Conservation (phyloP, 805 yeast genomes). For the Diddensiella transvaalensis region DNA sequence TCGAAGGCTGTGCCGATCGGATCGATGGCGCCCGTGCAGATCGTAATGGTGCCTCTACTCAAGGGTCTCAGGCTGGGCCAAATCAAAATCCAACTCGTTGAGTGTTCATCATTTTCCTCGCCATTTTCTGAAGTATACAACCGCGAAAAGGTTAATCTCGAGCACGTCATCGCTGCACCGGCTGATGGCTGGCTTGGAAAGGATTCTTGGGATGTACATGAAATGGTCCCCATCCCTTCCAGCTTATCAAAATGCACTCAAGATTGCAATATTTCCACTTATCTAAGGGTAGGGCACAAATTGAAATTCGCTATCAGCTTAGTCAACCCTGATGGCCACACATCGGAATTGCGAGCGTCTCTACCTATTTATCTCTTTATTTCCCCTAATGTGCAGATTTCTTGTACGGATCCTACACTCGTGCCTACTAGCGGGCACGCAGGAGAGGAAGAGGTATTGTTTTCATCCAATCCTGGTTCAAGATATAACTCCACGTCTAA, state of each 20-base stretch:
- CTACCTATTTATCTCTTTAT: conserved; percentile 75
- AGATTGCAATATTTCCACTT: conserved; percentile 69
- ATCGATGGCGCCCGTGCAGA: conserved; percentile 62
- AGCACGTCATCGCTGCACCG: conserved; percentile 43
- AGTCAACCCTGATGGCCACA: conserved; percentile 86
- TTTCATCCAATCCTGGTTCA: conserved; percentile 8
- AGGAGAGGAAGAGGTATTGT: conserved; percentile 11
- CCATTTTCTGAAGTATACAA: conserved; percentile 52
- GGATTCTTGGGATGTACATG: conserved; percentile 73
- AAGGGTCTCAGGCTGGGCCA: conserved; percentile 79
- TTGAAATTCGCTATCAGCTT: conserved; percentile 75
- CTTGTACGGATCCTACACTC: conserved; percentile 39
- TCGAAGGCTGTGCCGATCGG: conserved; percentile 90
- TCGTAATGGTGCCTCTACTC: conserved; percentile 70
- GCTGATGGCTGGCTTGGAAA: conserved; percentile 38
- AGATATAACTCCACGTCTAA: conserved; percentile 30
- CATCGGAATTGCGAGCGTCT: conserved; percentile 86
- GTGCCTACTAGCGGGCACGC: conserved; percentile 14
- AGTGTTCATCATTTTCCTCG: conserved; percentile 49
- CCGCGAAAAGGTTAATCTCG: conserved; percentile 61
- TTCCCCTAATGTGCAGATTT: conserved; percentile 75
- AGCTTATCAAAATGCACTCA: conserved; percentile 76
- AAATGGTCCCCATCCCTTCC: conserved; percentile 63
- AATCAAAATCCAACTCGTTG: conserved; percentile 65
- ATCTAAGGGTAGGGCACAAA: conserved; percentile 84